phyloP scores from a whole-genome alignment of 805 yeast species.

The Myxozyma udenii region DNA sequence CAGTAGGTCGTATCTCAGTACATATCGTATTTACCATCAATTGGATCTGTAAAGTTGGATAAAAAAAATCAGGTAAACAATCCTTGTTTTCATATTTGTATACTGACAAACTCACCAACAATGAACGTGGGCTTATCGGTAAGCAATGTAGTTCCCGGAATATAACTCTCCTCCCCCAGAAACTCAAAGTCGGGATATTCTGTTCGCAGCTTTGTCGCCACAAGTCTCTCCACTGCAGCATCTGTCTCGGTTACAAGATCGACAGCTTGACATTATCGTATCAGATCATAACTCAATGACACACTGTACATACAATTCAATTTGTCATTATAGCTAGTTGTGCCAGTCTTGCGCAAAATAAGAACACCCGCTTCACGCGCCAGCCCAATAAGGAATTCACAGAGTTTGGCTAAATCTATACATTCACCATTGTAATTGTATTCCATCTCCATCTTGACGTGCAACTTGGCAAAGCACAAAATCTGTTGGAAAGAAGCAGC shows the following conservation, averaged over 20 bases:
- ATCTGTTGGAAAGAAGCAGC: too few relatives aligned
- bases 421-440: conserved; percentile 3
- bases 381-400: conserved; percentile 41
- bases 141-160: conserved; percentile 48
- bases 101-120: conserved; percentile 56
- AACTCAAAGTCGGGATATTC: conserved; percentile 52
- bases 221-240: conserved; percentile 51
- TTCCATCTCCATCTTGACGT: too few relatives aligned
- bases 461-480: too few relatives aligned
- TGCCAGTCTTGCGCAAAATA: conserved; percentile 50
- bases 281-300: background rate
- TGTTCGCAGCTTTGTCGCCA: conserved; percentile 36
- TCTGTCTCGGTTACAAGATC: conserved; percentile 63
- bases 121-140: conserved; percentile 58
- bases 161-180: conserved; percentile 60
- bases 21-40: conserved; percentile 23
- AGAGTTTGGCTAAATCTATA: conserved; percentile 38
- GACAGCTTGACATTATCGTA: conserved; percentile 42
- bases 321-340: conserved; percentile 50
- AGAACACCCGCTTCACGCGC: conserved; percentile 51
- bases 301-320: conserved; percentile 41
- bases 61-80: background rate
- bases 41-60: conserved; percentile 32
- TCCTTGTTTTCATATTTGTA: too few relatives aligned
- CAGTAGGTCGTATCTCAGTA: background rate